Percentiles rank a stretch among this genome's conserved stretches.
These are phyloP conservation scores for Fagopyrum homotropicum DNA, from an alignment of 148 eudicot species.

Conservation along the genomic window DNA sequence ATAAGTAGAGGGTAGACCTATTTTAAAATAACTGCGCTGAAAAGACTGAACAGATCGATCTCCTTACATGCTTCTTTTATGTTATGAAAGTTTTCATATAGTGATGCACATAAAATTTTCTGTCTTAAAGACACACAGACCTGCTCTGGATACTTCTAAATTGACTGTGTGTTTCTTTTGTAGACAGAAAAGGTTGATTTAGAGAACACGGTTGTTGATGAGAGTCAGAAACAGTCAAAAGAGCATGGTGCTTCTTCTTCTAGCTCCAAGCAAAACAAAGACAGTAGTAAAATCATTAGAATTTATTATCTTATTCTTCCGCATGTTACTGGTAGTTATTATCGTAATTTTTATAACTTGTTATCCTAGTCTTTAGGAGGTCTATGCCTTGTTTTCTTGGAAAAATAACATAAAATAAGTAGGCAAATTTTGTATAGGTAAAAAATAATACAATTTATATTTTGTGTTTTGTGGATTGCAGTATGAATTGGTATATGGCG, in stretches of 20 bases:
- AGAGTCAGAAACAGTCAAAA: conserved; percentile 77
- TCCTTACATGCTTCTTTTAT: not conserved
- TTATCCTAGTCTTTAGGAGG: not conserved
- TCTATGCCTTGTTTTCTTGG: no score
- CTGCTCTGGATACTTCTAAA: not conserved
- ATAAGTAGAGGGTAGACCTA: no score
- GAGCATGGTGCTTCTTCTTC: conserved; percentile 44
- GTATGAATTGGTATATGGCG: no score
- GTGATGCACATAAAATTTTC: not conserved
- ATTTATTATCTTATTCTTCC: no score
- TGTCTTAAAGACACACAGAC: not conserved
- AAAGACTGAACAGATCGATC: not conserved
- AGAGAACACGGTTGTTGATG: conserved; percentile 95
- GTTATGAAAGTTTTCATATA: not conserved
- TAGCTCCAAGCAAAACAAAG: conserved; percentile 58
- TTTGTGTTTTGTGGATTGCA: no score
- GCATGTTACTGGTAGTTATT: not conserved
- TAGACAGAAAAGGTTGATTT: conserved; percentile 95
- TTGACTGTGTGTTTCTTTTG: conserved; percentile 13
- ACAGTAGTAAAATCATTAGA: conserved; percentile 43
- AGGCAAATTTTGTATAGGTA: no score
- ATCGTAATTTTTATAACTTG: not conserved
- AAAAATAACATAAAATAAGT: no score
- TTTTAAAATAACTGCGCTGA: no score
- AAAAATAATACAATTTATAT: no score